Percentiles rank a stretch among this genome's conserved stretches.
These are phyloP conservation scores for Fusarium humuli DNA, from an alignment of 2,329 filamentous ascomycete species.

Conservation along the genomic window DNA sequence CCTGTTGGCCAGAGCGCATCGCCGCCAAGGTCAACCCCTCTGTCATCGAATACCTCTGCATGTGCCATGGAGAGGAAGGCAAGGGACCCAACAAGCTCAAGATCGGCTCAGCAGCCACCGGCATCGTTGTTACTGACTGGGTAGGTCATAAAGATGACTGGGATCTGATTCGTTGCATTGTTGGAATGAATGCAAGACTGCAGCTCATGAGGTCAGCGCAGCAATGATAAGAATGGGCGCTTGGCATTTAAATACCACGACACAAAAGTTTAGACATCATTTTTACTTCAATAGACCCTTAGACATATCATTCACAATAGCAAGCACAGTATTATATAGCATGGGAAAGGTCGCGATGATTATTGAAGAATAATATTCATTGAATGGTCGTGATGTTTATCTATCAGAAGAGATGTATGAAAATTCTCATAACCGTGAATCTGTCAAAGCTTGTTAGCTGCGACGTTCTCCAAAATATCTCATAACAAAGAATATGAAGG, in stretches of 20 bases:
- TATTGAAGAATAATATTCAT: background rate
- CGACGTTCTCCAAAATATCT: background rate
- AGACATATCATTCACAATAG: background rate
- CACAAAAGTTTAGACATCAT: background rate
- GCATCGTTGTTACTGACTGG: slow-evolving; percentile 93
- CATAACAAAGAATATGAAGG: slow-evolving; percentile 9
- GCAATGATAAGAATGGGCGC: too few species aligned
- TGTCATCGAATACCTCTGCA: slow-evolving; percentile 71
- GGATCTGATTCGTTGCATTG: slow-evolving; percentile 87
- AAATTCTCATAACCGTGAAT: background rate
- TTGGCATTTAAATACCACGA: background rate
- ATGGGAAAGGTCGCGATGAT: background rate
- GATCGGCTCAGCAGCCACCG: slow-evolving; percentile 80
- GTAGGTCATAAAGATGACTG: slow-evolving; percentile 88
- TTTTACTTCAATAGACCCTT: background rate
- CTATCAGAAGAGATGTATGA: background rate
- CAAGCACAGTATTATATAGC: background rate
- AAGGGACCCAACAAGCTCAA: slow-evolving; percentile 62
- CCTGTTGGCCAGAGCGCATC: slow-evolving; percentile 94
- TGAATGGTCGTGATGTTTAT: background rate
- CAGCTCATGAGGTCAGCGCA: slow-evolving; percentile 55
- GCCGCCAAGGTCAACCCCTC: slow-evolving; percentile 88
- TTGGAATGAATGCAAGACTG: slow-evolving; percentile 87
- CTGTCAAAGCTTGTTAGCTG: slow-evolving; percentile 26
- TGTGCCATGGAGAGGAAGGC: slow-evolving; percentile 64